A percentile compares a stretch with the other conserved stretches of the same genome.
Evolutionary conservation across 1,284 basidiomycete species (phyloP).

Genomic region (Vanrija sp.): DNA sequence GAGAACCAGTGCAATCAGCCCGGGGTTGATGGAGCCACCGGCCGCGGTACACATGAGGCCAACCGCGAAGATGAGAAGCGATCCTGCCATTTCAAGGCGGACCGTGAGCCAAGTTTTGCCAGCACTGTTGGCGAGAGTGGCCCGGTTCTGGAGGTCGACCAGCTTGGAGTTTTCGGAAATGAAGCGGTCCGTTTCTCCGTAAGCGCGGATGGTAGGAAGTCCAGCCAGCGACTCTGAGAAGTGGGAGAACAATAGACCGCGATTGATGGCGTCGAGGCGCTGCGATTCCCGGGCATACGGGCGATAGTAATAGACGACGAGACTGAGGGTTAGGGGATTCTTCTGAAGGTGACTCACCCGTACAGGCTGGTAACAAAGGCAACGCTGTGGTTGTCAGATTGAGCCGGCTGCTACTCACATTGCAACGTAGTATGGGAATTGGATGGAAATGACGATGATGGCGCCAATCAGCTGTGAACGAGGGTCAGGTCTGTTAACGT

Average conservation of each 20-base stretch:
- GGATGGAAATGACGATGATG: constrained; percentile 15
- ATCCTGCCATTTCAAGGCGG: constrained; percentile 67
- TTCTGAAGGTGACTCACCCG: too few relatives aligned
- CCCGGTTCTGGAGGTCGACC: constrained; percentile 78
- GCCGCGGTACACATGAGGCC: constrained; percentile 49
- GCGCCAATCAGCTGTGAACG: constrained; percentile 2
- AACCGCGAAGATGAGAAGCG: constrained; percentile 61
- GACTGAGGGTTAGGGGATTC: constrained; percentile 62
- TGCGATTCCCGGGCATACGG: constrained; percentile 85
- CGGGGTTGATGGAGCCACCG: constrained; percentile 57
- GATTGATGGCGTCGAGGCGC: constrained; percentile 47
- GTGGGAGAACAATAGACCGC: constrained; percentile 68
- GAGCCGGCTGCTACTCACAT: too few relatives aligned
- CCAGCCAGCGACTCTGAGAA: constrained; percentile 85
- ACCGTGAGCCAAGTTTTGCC: constrained; percentile 64
- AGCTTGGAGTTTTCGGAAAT: constrained; percentile 65
- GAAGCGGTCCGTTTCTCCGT: constrained; percentile 68
- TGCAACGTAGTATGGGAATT: constrained; percentile 17
- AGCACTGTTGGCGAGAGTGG: constrained; percentile 43
- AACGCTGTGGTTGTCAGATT: neutral
- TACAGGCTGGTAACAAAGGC: too few relatives aligned
- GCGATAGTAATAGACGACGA: constrained; percentile 65
- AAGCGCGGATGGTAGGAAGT: constrained; percentile 80
- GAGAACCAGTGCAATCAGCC: constrained; percentile 66
- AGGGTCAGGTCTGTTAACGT: constrained; percentile 27